Base-by-base conservation (phyloP, 2,329 filamentous ascomycete genomes). In the Chrysoporthe austroafricana region DNA sequence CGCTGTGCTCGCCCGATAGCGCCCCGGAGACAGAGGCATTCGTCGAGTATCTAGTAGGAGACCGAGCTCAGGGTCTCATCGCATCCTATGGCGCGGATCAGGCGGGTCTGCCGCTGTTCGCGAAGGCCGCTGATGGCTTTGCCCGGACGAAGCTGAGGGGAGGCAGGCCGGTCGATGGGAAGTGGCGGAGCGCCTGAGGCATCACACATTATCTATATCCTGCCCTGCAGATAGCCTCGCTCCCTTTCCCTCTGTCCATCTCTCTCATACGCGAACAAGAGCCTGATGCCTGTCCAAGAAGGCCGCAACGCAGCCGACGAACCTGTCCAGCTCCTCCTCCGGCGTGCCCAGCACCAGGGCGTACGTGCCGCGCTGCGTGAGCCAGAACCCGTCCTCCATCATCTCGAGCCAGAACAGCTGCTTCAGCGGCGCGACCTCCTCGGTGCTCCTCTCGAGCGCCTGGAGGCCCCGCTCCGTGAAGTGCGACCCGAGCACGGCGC, bases 401-500 rank as follows among this genome's bases (percentile, higher is more conserved):
- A 74, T 73, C 59, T 70, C 70, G 34, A 71, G 67, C 66, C 69
- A 73, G 57, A 74, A 74, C 62, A 73, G 67, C 63, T 72, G 70
- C 66, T 74, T 72, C 39, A 74, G 60, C 50, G 71, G 70, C 62
- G 69, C 62, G 61, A 70, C 68, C 18, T 68, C 68, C 5, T 43
- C 66, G 1, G 71, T 64, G n/a, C 71, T 59, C 44, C 44, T 62
- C 32, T 69, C 63, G 14, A 66, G 54, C 4, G 50, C 58, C 44
- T 48, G 57, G 0, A 50, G 14, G 14, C 66, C 69, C 4, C 36
- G 56, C 13, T 44, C 54, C 16, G 70, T 69, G 59, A 81, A 80
- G 69, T 82, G 80, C 26, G 77, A 74, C 1, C 74, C 74, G 68
- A 80, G 69, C 39, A 81, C 73, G 2, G 78, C 76, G 6, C 80